Percentiles rank a stretch among this genome's conserved stretches.
Conservation (phyloP, 106 monocot species). For the Allium cepa region DNA sequence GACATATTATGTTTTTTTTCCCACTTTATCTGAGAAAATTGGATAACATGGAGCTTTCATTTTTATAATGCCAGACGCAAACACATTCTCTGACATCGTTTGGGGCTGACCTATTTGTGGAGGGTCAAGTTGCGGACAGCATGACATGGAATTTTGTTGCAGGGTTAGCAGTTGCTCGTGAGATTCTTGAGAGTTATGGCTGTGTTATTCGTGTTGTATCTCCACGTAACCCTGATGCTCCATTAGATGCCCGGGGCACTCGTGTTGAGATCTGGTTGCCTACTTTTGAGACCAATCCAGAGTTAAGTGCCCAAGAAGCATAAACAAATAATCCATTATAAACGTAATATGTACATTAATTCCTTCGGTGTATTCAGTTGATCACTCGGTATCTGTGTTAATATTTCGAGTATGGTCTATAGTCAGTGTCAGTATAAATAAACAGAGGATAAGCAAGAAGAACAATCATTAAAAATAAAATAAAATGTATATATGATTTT, state of each 20-base stretch:
- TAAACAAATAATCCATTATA: too few species aligned
- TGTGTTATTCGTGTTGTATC: constrained; percentile 77
- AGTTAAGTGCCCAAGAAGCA: too few species aligned
- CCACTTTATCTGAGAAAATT: background rate
- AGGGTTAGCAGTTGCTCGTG: constrained; percentile 72
- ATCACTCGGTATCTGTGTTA: too few species aligned
- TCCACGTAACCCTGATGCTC: constrained; percentile 46
- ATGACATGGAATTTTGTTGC: constrained; percentile 95
- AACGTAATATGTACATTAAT: too few species aligned
- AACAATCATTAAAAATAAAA: too few species aligned
- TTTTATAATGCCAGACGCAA: constrained; percentile 61
- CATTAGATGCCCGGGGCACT: constrained; percentile 63
- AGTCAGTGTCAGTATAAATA: too few species aligned
- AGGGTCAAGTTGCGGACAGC: constrained; percentile 63
- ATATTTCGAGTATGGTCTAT: too few species aligned
- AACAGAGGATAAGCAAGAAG: too few species aligned
- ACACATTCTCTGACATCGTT: constrained; percentile 70
- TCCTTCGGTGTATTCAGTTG: too few species aligned
- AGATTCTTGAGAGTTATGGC: constrained; percentile 87
- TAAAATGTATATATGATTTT: too few species aligned
- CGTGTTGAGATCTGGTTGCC: constrained; percentile 86
- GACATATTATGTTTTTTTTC: background rate
- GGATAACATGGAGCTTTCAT: background rate
- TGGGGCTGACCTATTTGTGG: constrained; percentile 52
- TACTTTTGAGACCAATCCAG: constrained; percentile 11